Evolutionary conservation across 2,329 filamentous ascomycete species (phyloP).

Genomic region (Fusarium albosuccineum): DNA sequence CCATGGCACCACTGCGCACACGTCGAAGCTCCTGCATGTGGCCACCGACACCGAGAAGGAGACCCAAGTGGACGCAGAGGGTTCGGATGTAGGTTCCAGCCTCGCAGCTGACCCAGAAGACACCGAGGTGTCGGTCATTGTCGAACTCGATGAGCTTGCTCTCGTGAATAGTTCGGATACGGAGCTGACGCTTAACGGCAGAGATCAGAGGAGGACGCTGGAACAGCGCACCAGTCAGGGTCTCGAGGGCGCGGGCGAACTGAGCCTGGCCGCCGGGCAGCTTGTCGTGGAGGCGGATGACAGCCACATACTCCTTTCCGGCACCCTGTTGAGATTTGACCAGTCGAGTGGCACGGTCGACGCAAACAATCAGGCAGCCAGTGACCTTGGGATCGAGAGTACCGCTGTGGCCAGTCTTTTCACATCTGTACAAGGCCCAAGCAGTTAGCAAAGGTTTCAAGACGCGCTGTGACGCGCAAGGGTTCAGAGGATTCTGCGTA

Average conservation of each 20-base stretch:
- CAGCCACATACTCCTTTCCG: constrained; percentile 98
- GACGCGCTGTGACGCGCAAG: constrained; percentile 29
- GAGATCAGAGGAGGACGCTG: constrained; percentile 93
- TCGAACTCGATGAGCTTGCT: constrained; percentile 98
- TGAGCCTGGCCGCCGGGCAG: constrained; percentile 93
- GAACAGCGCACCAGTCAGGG: constrained; percentile 95
- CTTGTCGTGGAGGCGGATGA: constrained; percentile 95
- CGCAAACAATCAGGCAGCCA: constrained; percentile 92
- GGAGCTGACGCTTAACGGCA: constrained; percentile 97
- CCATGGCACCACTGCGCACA: constrained; percentile 95
- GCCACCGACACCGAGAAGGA: constrained; percentile 82
- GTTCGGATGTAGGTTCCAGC: constrained; percentile 98
- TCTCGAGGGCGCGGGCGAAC: constrained; percentile 94
- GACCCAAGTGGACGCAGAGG: constrained; percentile 92
- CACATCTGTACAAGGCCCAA: constrained; percentile 55
- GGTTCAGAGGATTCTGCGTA: constrained; percentile 56
- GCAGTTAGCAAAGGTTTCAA: constrained; percentile 22
- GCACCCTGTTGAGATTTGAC: constrained; percentile 99
- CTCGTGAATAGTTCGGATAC: constrained; percentile 98
- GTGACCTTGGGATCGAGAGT: constrained; percentile 99
- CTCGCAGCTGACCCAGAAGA: constrained; percentile 99
- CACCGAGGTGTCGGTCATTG: constrained; percentile 95
- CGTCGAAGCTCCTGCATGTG: constrained; percentile 99
- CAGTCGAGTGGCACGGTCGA: constrained; percentile 95
- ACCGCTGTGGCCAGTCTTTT: constrained; percentile 98